These are phyloP conservation scores for Corylus heterophylla DNA, from an alignment of 306 rosid genomes.

Conservation along the genomic window DNA sequence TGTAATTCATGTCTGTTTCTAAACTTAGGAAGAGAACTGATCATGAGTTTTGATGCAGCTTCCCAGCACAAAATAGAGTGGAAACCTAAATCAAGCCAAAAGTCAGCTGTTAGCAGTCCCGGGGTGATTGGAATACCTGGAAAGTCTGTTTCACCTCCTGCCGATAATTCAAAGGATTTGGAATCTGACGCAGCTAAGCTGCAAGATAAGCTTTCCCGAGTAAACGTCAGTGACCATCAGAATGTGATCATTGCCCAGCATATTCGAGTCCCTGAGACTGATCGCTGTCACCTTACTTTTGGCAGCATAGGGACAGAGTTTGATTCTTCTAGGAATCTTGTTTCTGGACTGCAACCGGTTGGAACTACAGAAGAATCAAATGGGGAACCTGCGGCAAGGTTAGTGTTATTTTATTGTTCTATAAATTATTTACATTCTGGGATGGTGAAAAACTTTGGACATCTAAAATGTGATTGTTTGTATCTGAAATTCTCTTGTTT, in stretches of 20 bases:
- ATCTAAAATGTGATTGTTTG: not conserved
- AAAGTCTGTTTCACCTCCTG: conserved; percentile 55
- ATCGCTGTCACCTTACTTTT: conserved; percentile 80
- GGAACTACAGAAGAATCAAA: conserved; percentile 55
- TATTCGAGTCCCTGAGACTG: conserved; percentile 81
- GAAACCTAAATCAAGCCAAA: conserved; percentile 95
- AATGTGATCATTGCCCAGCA: conserved; percentile 91
- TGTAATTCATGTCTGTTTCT: conserved; percentile 16
- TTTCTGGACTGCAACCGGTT: conserved; percentile 40
- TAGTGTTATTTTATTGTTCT: conserved; percentile 20
- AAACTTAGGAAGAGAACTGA: conserved; percentile 25
- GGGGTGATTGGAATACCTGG: conserved; percentile 88
- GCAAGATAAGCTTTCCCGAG: conserved; percentile 61
- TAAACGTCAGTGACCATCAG: conserved; percentile 57
- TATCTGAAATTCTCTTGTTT: not conserved
- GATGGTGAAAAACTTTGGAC: not conserved
- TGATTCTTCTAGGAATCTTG: conserved; percentile 50
- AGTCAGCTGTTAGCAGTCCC: conserved; percentile 51
- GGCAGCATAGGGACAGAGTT: conserved; percentile 80
- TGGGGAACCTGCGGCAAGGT: conserved; percentile 66
- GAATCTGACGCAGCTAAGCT: conserved; percentile 56
- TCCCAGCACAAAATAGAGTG: conserved; percentile 87
- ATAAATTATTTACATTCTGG: not conserved
- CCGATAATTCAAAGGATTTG: conserved; percentile 47
- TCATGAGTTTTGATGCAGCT: conserved; percentile 57